Conservation (phyloP, 1,284 basidiomycete genomes). For the Rhizoctonia solani region DNA sequence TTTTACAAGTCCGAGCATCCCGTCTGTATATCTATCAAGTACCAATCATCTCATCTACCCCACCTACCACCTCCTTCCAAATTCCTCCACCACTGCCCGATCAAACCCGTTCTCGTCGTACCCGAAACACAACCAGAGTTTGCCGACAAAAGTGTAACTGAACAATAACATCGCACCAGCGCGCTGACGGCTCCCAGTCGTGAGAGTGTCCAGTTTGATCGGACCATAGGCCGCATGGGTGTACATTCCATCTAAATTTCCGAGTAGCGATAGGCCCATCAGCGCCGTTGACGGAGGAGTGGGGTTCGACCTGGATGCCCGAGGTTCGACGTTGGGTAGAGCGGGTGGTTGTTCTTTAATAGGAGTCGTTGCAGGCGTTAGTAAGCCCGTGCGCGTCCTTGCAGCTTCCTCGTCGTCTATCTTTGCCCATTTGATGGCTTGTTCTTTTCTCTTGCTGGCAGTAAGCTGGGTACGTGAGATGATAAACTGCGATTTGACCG, state of each 20-base stretch:
- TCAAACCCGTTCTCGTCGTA: constrained; percentile 74
- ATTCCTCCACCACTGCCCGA: constrained; percentile 55
- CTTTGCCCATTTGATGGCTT: constrained; percentile 66
- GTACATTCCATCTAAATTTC: constrained; percentile 78
- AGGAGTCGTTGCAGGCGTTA: constrained; percentile 44
- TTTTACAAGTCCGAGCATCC: too few species aligned
- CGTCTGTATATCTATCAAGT: too few species aligned
- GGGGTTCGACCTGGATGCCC: constrained; percentile 1
- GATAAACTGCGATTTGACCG: constrained; percentile 64
- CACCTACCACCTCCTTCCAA: constrained; percentile 52
- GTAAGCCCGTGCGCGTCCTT: constrained; percentile 48
- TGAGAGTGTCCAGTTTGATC: constrained; percentile 63
- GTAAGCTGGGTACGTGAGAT: constrained; percentile 63
- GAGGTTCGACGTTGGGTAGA: too few species aligned
- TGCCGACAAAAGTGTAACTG: constrained; percentile 72
- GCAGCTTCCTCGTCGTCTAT: constrained; percentile 58
- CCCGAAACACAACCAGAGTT: constrained; percentile 72
- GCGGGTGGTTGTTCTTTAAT: constrained; percentile 35
- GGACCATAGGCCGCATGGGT: constrained; percentile 63
- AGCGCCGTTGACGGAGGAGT: constrained; percentile 56
- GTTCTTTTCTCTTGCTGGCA: constrained; percentile 61
- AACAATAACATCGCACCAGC: constrained; percentile 73
- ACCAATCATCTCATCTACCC: constrained; percentile 52
- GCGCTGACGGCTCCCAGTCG: constrained; percentile 76
- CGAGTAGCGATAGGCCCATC: constrained; percentile 74